A percentile compares a stretch with the other conserved stretches of the same genome.
These are phyloP conservation scores for Durio zibethinus DNA, from an alignment of 345 rosid genomes.

Conservation along the genomic window DNA sequence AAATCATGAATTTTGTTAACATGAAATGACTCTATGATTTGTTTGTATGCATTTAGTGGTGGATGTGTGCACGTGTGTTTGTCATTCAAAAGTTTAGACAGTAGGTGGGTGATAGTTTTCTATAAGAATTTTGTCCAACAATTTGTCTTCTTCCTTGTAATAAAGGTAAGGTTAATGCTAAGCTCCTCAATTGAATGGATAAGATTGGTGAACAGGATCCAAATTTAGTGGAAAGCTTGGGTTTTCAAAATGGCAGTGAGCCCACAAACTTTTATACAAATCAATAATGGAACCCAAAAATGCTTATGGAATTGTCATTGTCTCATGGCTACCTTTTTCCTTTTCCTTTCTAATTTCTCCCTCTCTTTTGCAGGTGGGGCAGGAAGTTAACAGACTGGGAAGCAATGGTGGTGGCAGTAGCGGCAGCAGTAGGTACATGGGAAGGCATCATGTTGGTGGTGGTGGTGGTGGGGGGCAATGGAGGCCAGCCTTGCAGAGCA, in stretches of 20 bases:
- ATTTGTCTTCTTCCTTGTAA: not conserved
- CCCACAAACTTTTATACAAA: not conserved
- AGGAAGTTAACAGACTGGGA: constrained; percentile 27
- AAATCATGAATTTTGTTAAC: not conserved
- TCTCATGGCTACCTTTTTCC: not conserved
- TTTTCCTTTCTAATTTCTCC: not conserved
- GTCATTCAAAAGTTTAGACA: not conserved
- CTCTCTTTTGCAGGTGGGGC: constrained; percentile 27
- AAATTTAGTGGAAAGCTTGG: constrained; percentile 5
- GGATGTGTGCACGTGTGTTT: constrained; percentile 4
- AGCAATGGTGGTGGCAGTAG: constrained; percentile 28
- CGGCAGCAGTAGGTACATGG: constrained; percentile 21
- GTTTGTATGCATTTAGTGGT: constrained; percentile 15
- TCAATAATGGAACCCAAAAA: not conserved
- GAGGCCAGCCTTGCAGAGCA: constrained; percentile 88
- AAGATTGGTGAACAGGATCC: not conserved
- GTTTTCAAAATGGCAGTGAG: not conserved
- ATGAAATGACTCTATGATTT: constrained; percentile 10
- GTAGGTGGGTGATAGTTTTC: constrained; percentile 4
- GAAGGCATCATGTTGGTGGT: constrained; percentile 32
- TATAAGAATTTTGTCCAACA: not conserved
- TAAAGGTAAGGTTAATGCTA: not conserved
- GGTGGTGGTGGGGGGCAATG: constrained; percentile 49
- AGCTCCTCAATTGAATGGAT: not conserved
- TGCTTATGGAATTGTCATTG: not conserved